Conservation (phyloP, 805 yeast species). For the Metschnikowia peoriensis region DNA sequence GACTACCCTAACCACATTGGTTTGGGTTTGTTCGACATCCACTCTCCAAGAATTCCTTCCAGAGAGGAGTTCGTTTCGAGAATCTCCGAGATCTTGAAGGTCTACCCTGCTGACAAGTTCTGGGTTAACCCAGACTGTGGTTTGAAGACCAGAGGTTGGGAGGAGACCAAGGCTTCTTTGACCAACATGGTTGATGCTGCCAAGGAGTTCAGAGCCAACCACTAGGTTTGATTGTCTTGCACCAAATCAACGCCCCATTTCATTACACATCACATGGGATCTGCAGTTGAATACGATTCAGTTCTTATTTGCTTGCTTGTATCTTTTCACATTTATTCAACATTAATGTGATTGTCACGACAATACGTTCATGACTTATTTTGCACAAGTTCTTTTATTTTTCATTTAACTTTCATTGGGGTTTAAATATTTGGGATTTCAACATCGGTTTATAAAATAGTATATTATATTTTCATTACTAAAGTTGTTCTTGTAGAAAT, state of each 20-base stretch:
- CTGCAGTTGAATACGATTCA: conserved; percentile 25
- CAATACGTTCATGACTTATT: conserved; percentile 22
- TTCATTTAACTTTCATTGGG: conserved; percentile 26
- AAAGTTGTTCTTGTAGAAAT: neutral
- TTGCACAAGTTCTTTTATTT: conserved; percentile 22
- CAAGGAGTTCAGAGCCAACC: conserved; percentile 69
- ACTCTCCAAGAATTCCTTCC: conserved; percentile 99
- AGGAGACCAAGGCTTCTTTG: conserved; percentile 90
- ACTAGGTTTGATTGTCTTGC: conserved; percentile 22
- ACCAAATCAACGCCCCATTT: conserved; percentile 9
- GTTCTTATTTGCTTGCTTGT: conserved; percentile 33
- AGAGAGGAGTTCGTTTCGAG: conserved; percentile 93
- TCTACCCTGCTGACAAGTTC: conserved; percentile 96
- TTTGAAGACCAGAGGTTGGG: conserved; percentile 99
- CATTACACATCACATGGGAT: conserved; percentile 9
- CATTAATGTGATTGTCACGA: conserved; percentile 42
- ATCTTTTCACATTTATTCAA: conserved; percentile 46
- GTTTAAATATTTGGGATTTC: conserved; percentile 44
- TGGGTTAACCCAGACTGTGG: conserved; percentile 99
- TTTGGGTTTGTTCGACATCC: conserved; percentile 97
- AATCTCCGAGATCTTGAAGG: conserved; percentile 91
- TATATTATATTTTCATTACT: conserved; percentile 8
- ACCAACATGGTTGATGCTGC: conserved; percentile 99
- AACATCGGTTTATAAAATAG: conserved; percentile 43
- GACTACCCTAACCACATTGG: conserved; percentile 99